Evolutionary conservation across 352 stramenopile species (phyloP), one percentile per base, ranked within the genome.

Genomic region (Globisporangium okanoganense): DNA sequence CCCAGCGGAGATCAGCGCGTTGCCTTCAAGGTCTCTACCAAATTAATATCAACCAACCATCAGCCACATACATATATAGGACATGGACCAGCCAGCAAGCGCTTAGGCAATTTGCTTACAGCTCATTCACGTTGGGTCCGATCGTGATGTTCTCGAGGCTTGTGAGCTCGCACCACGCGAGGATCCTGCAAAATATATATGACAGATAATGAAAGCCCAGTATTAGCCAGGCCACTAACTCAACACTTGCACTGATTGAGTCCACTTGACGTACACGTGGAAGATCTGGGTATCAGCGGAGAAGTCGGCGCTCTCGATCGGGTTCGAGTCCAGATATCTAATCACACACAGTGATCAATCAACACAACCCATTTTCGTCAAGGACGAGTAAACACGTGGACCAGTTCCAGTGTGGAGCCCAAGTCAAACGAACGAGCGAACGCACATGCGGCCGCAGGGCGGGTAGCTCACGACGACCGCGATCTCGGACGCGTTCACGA

Each of bases 311-410:
- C 16, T 13, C 35, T 22, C 41, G 50, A 65, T 65, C 13, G 59
- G 16, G 25, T 65, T 65, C 18, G 59, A 65, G 43, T 65, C 59
- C 13, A 65, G 33, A 22, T 65, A 50, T n/a, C 59, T 65, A 35
- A n/a, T n/a, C n/a, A n/a, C n/a, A n/a, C n/a, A n/a, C n/a, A n/a
- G n/a, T n/a, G n/a, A n/a, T n/a, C n/a, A n/a, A n/a, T n/a, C n/a
- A n/a, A n/a, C n/a, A n/a, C n/a, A n/a, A n/a, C n/a, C n/a, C n/a
- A n/a, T n/a, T n/a, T 25, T 14, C 33, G 13, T 20, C 29, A 18
- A 33, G 49, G 4, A 24, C 6, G 35, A 41, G 50, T 25, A 40
- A 7, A 38, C 31, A 41, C 12, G n/a, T n/a, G n/a, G n/a, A n/a
- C n/a, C 29, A 33, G 29, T 33, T 3, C 6, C 3, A 7, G 29